Conservation (phyloP, 768 basidiomycete species). For the Naganishia kalamii region DNA sequence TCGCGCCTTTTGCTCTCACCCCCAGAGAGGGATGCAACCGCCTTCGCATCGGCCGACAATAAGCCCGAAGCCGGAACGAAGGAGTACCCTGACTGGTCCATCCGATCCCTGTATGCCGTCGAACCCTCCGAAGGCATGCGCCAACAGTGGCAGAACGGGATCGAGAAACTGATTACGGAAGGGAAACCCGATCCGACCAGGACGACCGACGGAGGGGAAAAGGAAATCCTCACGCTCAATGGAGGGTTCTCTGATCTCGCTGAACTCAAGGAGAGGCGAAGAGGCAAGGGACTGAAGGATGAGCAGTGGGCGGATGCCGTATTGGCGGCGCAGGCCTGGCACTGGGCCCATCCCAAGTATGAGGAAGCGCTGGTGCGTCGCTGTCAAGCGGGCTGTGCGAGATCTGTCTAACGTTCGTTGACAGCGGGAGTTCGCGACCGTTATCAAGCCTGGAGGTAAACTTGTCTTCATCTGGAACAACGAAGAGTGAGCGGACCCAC, state of each 20-base stretch:
- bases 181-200: slow-evolving; percentile 13
- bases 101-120: slow-evolving; percentile 60
- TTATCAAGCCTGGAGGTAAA: slow-evolving; percentile 68
- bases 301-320: slow-evolving; percentile 31
- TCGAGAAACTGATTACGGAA: slow-evolving; percentile 6
- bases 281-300: neutral
- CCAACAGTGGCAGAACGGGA: slow-evolving; percentile 56
- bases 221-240: slow-evolving; percentile 28
- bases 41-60: neutral
- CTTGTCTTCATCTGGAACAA: slow-evolving; percentile 83
- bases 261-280: slow-evolving; percentile 17
- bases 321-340: slow-evolving; percentile 63
- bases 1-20: slow-evolving; percentile 64
- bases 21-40: slow-evolving; percentile 17
- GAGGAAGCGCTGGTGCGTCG: slow-evolving; percentile 54
- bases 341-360: slow-evolving; percentile 78
- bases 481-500: slow-evolving; percentile 48
- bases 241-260: slow-evolving; percentile 42
- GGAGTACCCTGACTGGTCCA: slow-evolving; percentile 45
- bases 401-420: neutral
- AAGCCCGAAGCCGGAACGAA: slow-evolving; percentile 49
- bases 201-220: neutral
- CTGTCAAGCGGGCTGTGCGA: neutral
- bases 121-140: slow-evolving; percentile 87
- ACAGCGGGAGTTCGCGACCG: slow-evolving; percentile 64